Conservation (phyloP, 257 asterid species). For the Buddleja alternifolia region DNA sequence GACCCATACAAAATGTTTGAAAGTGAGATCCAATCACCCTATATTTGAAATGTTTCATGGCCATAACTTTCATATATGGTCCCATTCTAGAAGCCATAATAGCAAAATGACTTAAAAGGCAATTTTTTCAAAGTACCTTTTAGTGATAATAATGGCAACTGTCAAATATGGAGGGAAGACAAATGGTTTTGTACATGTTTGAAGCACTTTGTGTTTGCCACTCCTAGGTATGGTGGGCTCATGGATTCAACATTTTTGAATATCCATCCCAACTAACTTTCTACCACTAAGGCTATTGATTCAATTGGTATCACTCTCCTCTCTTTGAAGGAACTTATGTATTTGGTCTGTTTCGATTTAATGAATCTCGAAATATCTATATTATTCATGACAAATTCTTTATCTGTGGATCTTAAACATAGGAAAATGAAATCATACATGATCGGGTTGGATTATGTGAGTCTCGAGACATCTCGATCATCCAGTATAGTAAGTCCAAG, state of each 20-base stretch:
- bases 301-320: too few relatives aligned
- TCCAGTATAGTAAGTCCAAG: too few relatives aligned
- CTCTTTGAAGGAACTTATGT: too few relatives aligned
- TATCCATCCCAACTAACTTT: slow-evolving; percentile 6
- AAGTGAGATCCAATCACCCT: not conserved
- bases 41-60: slow-evolving; percentile 8
- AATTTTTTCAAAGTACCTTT: slow-evolving; percentile 24
- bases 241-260: not conserved
- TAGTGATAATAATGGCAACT: slow-evolving; percentile 33
- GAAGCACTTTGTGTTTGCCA: slow-evolving; percentile 4
- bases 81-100: slow-evolving; percentile 26
- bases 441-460: too few relatives aligned
- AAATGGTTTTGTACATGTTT: not conserved
- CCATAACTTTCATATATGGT: slow-evolving; percentile 16
- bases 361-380: too few relatives aligned
- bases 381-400: too few relatives aligned
- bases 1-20: not conserved
- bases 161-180: slow-evolving; percentile 26
- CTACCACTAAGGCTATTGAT: too few relatives aligned
- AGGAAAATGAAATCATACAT: too few relatives aligned
- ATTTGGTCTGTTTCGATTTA: too few relatives aligned
- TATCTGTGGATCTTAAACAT: too few relatives aligned
- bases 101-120: slow-evolving; percentile 16
- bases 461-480: too few relatives aligned
- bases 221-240: slow-evolving; percentile 27